Evolutionary conservation across 2,329 filamentous ascomycete genomes (phyloP).

Genomic region (Cladosporium sphaerospermum): DNA sequence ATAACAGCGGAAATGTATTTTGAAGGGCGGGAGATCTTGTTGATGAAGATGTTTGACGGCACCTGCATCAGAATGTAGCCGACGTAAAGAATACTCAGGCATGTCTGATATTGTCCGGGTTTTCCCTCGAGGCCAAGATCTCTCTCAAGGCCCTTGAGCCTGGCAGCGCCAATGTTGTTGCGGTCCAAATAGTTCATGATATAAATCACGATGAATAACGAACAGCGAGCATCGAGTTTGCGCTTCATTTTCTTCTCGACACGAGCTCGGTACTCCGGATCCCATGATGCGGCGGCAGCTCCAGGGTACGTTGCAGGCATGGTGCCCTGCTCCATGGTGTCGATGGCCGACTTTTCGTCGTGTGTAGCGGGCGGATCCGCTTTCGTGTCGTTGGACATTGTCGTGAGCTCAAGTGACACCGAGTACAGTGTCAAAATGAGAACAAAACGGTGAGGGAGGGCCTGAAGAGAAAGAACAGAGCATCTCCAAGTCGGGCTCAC

Average conservation of each 20-base stretch:
- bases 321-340: constrained; percentile 9
- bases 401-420: background rate
- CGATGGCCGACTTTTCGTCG: constrained; percentile 5
- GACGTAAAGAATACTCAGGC: constrained; percentile 39
- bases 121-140: background rate
- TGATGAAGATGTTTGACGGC: constrained; percentile 33
- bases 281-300: constrained; percentile 7
- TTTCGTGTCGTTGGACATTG: constrained; percentile 8
- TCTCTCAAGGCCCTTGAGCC: constrained; percentile 13
- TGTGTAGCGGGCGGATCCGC: constrained; percentile 1
- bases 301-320: background rate
- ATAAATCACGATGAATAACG: constrained; percentile 8
- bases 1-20: constrained; percentile 29
- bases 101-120: constrained; percentile 36
- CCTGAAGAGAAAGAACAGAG: background rate
- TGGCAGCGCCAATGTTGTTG: constrained; percentile 16
- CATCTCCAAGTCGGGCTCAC: background rate
- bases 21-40: constrained; percentile 29
- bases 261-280: constrained; percentile 5
- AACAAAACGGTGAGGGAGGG: background rate
- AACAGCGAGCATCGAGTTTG: background rate
- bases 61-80: constrained; percentile 33
- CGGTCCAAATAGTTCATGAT: constrained; percentile 17
- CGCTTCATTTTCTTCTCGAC: constrained; percentile 9
- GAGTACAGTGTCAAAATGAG: constrained; percentile 2